Base-by-base conservation (phyloP, 805 yeast species). In the Tetrapisispora arboricola region DNA sequence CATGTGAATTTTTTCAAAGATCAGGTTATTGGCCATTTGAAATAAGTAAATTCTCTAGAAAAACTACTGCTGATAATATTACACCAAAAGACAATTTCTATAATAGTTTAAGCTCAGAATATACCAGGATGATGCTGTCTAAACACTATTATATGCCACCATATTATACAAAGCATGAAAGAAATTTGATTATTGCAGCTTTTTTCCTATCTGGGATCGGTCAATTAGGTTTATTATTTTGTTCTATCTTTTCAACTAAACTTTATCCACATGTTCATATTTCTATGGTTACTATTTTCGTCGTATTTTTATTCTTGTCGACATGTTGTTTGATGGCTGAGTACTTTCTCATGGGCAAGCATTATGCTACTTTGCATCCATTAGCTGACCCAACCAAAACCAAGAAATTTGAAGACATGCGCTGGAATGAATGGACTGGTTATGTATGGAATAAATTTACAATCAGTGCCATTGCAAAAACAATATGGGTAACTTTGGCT, bases 281-380 rank as follows among this genome's bases (percentile, higher is more conserved):
- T 34, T 58, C 80, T 11, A 80, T 84, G 79, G 82, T 88, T 36
- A 76, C 67, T 2, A 68, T 87, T 12, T 88, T 87, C 57, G 77
- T 87, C 44, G 75, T 73, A 12, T 75, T 77, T 46, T 68, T 78
- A 39, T 83, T 83, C 44, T 53, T 82, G 25, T 66, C 76, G 5
- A 63, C 70, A 18, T 49, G 71, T 32, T 67, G 68, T 47, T 58
- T 72, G 33, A 60, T 70, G 31, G 57, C 63, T 3, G 72, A 74
- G 47, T 73, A 73, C 53, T 50, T 63, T 22, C 48, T 68, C 39
- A 66, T 75, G 61, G 79, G 74, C 16, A 54, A 58, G 19, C 64
- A 67, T 49, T 70, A 72, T 51, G 60, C 60, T n/a, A 42, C 57
- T 34, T 45, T 65, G 25, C 71, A 66, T 48, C 64, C 64, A 9